Evolutionary conservation across 441 rosid species (phyloP), one percentile per base, ranked within the genome.

Genomic region (Syzygium syzygioides): DNA sequence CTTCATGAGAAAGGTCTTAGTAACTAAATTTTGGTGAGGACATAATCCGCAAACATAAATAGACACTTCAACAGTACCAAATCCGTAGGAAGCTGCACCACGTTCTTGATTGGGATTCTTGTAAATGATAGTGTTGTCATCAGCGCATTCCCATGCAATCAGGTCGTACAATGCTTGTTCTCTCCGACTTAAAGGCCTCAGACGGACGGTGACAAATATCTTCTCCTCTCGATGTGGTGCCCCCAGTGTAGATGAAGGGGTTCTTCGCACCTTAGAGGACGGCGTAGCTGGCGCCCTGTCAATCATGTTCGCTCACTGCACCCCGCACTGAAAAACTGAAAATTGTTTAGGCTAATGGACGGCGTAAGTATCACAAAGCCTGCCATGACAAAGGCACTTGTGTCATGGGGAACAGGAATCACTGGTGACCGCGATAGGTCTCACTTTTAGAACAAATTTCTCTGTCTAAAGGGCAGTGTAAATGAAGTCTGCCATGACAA

Each of bases 81-180:
- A 98, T 26, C 91, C 92, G 86, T 94, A 93, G 4, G 91, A 86
- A 1, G 90, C 71, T 12, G 95, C 86, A 7, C 94, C 90, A 23
- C 95, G 94, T 88, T 96, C 98, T 48, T 91, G 94, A 89, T 93
- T 96, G 4, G 96, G 96, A 89, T 94, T 97, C 91, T 94, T 95
- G 92, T 90, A 94, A 25, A 93, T 89, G 4, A 98, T 92, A 45
- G 94, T 94, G 28, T 91, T 94, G 87, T 89, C 95, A 91, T 98
- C 96, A 20, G 94, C 93, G 89, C 96, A 96, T 83, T 96, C 98
- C 99, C 99, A 98, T 25, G 99, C 98, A 79, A 98, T 91, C 88
- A 98, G 98, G 91, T 96, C 99, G 87, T 96, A 98, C 90, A 95
- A 86, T 14, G 98, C 96, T 89, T 94, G 99, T 89, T 98, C 99